Evolutionary conservation across 805 yeast genomes (phyloP), one percentile per base, ranked within the genome.

Genomic region (Zygosaccharomyces lentus): DNA sequence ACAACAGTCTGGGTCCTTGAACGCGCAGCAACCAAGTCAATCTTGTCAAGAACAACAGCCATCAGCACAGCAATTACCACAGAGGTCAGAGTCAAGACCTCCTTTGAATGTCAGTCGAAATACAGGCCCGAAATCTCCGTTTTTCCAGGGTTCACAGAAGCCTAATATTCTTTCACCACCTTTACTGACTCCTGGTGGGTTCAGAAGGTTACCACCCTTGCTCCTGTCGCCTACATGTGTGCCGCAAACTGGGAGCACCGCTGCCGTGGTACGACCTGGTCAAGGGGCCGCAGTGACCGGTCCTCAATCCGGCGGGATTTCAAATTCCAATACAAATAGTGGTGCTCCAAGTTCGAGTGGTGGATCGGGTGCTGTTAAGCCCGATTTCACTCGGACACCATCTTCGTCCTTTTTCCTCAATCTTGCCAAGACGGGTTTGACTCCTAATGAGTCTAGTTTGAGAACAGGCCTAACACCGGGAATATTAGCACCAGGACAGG

Each of bases 391-490:
- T 16, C 49, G 47, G 23, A 48, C 54, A 12, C 55, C 61, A 2
- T 52, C 57, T 1, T 54, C 61, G 1, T 52, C 57, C 1, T 54
- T 56, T 21, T 51, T 51, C 16, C 41, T 59, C 16, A 54, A 51
- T 36, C 55, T 66, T 41, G 62, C 69, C 25, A 61, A 69, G 46
- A 65, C 86, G 0, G 91, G 88, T 0, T 68, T 87, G 37, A 82
- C 89, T 0, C 93, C 93, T 2, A 84, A 81, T 62, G 95, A 86
- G 59, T 77, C 87, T 4, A 75, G 80, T 41, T 54, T 87, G 41
- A 72, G 95, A 53, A 72, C 86, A 0, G 91, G 93, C 0, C 61
- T 83, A 23, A 82, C 90, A 0, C 90, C 90, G 0, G 86, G 81
- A 1, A 50, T 56, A 9, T 25, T 74, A 70, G n/a, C 48, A 3